Evolutionary conservation across 371 early-diverging fungal genomes (phyloP).

Genomic region (Coemansia sp.): DNA sequence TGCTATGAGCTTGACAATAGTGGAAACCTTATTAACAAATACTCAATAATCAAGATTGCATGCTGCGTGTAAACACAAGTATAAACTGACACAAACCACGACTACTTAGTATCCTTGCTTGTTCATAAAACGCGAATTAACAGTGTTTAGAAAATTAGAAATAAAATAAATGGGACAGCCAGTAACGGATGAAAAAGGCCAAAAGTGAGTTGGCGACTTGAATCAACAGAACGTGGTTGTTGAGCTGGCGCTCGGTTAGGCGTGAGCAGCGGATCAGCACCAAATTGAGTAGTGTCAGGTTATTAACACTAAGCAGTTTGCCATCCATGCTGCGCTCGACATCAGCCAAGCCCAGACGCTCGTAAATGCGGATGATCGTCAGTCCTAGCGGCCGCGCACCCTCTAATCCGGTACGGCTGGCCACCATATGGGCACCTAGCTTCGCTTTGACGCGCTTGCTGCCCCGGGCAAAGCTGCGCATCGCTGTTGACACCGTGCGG

Average conservation of each 20-base stretch:
- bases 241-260: constrained; percentile 68
- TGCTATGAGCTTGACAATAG: too few relatives aligned
- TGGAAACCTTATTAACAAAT: too few relatives aligned
- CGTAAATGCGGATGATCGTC: constrained; percentile 32
- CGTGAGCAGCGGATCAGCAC: constrained; percentile 76
- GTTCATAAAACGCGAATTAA: too few relatives aligned
- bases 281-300: constrained; percentile 91
- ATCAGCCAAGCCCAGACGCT: constrained; percentile 34
- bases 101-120: too few relatives aligned
- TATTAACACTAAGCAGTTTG: constrained; percentile 63
- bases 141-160: constrained; percentile 6
- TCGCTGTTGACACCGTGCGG: constrained; percentile 27
- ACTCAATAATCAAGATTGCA: too few relatives aligned
- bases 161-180: constrained; percentile 73
- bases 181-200: constrained; percentile 78
- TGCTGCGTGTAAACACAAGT: too few relatives aligned
- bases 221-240: constrained; percentile 58
- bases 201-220: constrained; percentile 64
- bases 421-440: constrained; percentile 25
- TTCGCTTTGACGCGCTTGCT: background rate
- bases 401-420: constrained; percentile 45
- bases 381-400: constrained; percentile 38
- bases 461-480: constrained; percentile 35
- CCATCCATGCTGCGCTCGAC: constrained; percentile 52
- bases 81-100: too few relatives aligned